Percentiles rank a stretch among this genome's conserved stretches.
Conservation (phyloP, 2,329 filamentous ascomycete genomes). For the Trichoderma simmonsii region DNA sequence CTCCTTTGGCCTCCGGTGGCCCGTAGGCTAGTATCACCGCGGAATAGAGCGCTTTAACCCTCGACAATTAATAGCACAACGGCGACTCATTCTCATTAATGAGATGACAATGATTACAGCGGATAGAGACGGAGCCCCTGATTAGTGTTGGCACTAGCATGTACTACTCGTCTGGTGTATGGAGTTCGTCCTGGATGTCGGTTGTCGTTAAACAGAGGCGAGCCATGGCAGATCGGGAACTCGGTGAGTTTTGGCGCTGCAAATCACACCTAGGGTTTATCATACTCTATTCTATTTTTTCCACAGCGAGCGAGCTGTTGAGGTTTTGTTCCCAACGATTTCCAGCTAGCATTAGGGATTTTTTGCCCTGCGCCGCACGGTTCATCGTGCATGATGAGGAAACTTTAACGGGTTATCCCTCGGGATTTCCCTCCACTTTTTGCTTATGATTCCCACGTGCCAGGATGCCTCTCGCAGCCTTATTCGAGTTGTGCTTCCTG, state of each 20-base stretch:
- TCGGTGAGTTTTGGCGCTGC: not conserved
- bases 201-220: not conserved
- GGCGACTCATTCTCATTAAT: not conserved
- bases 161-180: too few species aligned
- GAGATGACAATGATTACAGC: not conserved
- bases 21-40: not conserved
- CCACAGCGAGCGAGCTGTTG: not conserved
- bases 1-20: not conserved
- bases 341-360: not conserved
- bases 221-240: not conserved
- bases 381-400: constrained; percentile 8
- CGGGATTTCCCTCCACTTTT: not conserved
- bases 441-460: not conserved
- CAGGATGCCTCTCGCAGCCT: not conserved
- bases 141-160: not conserved
- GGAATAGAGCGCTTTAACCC: not conserved
- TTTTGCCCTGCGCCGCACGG: not conserved
- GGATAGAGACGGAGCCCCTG: not conserved
- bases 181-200: too few species aligned
- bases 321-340: not conserved
- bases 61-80: not conserved
- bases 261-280: not conserved
- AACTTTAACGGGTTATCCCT: not conserved
- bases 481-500: not conserved
- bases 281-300: not conserved